Conservation (phyloP, 83 land plant genomes). For the Picea abies region DNA sequence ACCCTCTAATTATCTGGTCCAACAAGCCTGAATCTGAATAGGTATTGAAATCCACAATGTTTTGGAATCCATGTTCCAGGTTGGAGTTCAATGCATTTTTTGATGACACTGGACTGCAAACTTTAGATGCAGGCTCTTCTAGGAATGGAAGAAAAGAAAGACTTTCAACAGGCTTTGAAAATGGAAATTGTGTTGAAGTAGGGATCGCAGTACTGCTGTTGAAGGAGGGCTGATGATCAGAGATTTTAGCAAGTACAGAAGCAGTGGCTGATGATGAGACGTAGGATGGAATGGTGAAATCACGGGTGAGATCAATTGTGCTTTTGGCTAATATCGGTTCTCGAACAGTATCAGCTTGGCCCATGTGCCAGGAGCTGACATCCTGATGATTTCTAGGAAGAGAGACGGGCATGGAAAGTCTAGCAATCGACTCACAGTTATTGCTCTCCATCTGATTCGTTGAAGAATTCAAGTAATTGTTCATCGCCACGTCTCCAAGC, state of each 20-base stretch:
- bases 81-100: neutral
- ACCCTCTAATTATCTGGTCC: neutral
- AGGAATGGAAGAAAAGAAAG: neutral
- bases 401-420: neutral
- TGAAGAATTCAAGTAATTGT: neutral
- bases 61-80: neutral
- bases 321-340: neutral
- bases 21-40: neutral
- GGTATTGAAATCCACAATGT: neutral
- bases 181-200: neutral
- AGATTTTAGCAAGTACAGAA: neutral
- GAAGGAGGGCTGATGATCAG: neutral
- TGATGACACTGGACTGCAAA: neutral
- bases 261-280: neutral
- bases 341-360: neutral
- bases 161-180: neutral
- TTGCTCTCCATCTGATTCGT: neutral
- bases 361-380: neutral
- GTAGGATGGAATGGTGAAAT: neutral
- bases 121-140: neutral
- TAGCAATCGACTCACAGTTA: too few species aligned
- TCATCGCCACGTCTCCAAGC: neutral
- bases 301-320: neutral
- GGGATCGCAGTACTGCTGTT: neutral
- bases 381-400: neutral